phyloP scores from a whole-genome alignment of 2,329 filamentous ascomycete species.

The Zymoseptoria passerinii region DNA sequence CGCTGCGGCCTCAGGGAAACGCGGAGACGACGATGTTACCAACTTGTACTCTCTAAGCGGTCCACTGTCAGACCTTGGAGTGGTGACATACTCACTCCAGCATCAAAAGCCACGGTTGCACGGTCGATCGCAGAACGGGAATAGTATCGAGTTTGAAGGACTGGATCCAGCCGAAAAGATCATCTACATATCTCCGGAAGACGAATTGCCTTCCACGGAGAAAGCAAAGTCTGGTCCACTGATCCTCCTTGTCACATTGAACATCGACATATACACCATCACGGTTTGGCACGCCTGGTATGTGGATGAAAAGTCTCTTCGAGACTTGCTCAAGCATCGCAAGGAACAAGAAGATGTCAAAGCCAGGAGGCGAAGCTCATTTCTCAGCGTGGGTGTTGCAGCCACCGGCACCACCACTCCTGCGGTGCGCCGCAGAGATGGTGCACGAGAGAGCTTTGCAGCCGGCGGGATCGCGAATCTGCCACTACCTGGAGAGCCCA shows the following conservation, averaged over 20 bases:
- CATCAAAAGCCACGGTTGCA: constrained; percentile 20
- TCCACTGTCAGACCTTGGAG: constrained; percentile 74
- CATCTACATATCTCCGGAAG: constrained; percentile 65
- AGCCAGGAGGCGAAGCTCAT: constrained; percentile 57
- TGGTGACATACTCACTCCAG: constrained; percentile 45
- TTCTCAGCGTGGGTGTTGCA: constrained; percentile 46
- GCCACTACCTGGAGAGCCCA: constrained; percentile 16
- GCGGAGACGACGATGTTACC: constrained; percentile 49
- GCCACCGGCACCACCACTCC: constrained; percentile 70
- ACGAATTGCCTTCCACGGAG: constrained; percentile 44
- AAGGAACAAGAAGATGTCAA: constrained; percentile 34
- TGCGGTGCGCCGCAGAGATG: constrained; percentile 50
- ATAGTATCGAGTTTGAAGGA: constrained; percentile 47
- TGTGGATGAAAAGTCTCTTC: constrained; percentile 55
- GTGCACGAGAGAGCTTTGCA: constrained; percentile 70
- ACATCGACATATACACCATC: constrained; percentile 66
- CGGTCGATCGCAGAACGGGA: constrained; percentile 12
- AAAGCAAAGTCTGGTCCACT: constrained; percentile 41
- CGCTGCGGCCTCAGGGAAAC: constrained; percentile 10
- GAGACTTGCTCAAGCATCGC: constrained; percentile 34
- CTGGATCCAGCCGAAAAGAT: constrained; percentile 74
- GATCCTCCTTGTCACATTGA: constrained; percentile 71
- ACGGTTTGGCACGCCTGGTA: constrained; percentile 81
- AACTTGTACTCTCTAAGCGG: constrained; percentile 77
- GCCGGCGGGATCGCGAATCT: constrained; percentile 33